phyloP scores from a whole-genome alignment of 2,329 filamentous ascomycete genomes.

The Xylariaceae sp. region DNA sequence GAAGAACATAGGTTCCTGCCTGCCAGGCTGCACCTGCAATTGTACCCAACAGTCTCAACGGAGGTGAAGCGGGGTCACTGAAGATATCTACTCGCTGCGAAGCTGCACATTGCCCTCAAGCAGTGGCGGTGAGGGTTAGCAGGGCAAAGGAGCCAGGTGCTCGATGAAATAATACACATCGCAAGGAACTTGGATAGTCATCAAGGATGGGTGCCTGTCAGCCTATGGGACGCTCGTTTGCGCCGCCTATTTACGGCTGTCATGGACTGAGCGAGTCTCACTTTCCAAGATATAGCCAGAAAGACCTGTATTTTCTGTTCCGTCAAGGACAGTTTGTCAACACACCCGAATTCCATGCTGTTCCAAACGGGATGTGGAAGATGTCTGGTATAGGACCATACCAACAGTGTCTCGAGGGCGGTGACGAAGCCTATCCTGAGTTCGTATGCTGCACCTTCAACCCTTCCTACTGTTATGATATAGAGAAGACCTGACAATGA shows the following conservation, averaged over 20 bases:
- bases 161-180: conserved; percentile 7
- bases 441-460: conserved; percentile 11
- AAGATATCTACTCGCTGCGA: conserved; percentile 20
- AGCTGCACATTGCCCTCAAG: conserved; percentile 19
- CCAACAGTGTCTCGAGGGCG: conserved; percentile 20
- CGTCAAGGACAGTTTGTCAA: conserved; percentile 6
- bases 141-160: background rate
- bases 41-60: conserved; percentile 26
- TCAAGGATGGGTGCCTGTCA: conserved; percentile 15
- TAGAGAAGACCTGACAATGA: conserved; percentile 12
- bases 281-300: conserved; percentile 13
- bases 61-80: conserved; percentile 22
- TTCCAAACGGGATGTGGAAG: conserved; percentile 7
- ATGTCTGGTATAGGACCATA: conserved; percentile 7
- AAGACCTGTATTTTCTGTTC: conserved; percentile 7
- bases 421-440: conserved; percentile 25
- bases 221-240: conserved; percentile 10
- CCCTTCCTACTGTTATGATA: background rate
- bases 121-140: conserved; percentile 27
- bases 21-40: conserved; percentile 28
- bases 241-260: conserved; percentile 6
- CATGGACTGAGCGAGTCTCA: conserved; percentile 24
- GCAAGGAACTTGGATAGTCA: conserved; percentile 17
- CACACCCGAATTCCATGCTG: conserved; percentile 6
- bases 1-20: conserved; percentile 30